Evolutionary conservation across 2,329 filamentous ascomycete genomes (phyloP), one percentile per base, ranked within the genome.

Genomic region (Lecanoromycetidae sp.): DNA sequence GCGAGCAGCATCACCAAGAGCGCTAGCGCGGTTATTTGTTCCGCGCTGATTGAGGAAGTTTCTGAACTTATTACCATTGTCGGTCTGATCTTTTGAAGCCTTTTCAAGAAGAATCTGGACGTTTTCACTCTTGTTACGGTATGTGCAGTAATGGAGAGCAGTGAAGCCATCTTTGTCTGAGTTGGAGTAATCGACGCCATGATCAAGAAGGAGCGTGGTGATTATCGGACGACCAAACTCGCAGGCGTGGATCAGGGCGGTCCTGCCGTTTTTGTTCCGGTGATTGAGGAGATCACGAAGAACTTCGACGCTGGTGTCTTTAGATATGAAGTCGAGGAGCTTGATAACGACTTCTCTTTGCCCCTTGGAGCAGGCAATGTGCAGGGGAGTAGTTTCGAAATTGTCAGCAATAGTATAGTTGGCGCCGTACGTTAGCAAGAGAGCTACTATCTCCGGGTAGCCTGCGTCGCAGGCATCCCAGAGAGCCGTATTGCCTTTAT

Each of bases 21-120:
- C 40, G 8, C 40, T 38, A 32, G 29, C 38, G 22, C 33, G 26
- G 19, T 39, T 44, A 7, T 2, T 29, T 12, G 22, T 10, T 22
- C 33, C 22, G 32, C 40, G 46, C 22, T 33, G 23, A 34, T 49
- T 39, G 32, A 40, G 46, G 25, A 44, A 49, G 15, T 15, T 41
- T 25, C 17, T 25, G 34, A 46, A 46, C 23, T 17, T 45, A 15
- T 37, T 19, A 2, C 40, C 40, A 3, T 23, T 12, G 29, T 33
- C 27, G n/a, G 17, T 13, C 13, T 5, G 26, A 10, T 33, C 40
- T 33, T 5, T 2, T 4, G 40, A 43, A 25, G 27, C 9, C 5
- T 25, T 10, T 15, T 30, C 15, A 29, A 43, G 27, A 2, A 33
- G 15, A n/a, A 37, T 22, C 4, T 12, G 10, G 7, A 40, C 34